phyloP scores from a whole-genome alignment of 2,329 filamentous ascomycete species.

The Penicillium sp. region DNA sequence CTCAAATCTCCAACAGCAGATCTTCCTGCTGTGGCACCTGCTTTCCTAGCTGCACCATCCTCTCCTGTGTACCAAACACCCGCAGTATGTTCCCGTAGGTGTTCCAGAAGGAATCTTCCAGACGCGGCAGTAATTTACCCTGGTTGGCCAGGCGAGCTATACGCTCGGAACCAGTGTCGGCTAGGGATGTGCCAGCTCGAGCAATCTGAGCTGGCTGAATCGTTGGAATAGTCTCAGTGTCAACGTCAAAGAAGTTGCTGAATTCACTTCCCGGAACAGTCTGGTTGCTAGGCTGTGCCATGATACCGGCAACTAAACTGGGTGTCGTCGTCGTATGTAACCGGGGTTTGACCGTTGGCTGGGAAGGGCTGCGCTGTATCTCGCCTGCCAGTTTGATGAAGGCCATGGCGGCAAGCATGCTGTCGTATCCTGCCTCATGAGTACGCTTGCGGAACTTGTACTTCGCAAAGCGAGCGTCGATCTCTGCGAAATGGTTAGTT shows the following conservation, averaged over 20 bases:
- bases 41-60: constrained; percentile 34
- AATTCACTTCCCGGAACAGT: neutral
- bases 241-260: constrained; percentile 3
- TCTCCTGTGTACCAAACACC: constrained; percentile 60
- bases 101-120: constrained; percentile 55
- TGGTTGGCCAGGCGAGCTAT: constrained; percentile 26
- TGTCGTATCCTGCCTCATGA: constrained; percentile 65
- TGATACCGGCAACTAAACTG: neutral
- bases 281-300: neutral
- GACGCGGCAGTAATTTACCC: constrained; percentile 52
- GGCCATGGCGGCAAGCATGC: constrained; percentile 58
- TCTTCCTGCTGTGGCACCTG: neutral
- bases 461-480: constrained; percentile 32
- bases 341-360: neutral
- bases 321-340: neutral
- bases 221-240: neutral
- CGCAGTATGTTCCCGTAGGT: constrained; percentile 59
- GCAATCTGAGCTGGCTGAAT: neutral
- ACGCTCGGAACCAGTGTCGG: constrained; percentile 5
- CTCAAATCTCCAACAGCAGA: neutral
- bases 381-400: constrained; percentile 57
- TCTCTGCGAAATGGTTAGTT: constrained; percentile 26
- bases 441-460: constrained; percentile 26
- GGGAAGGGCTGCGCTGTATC: constrained; percentile 31
- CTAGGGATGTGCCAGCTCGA: neutral